A percentile compares a stretch with the other conserved stretches of the same genome.
Evolutionary conservation across 1,284 basidiomycete species (phyloP).

Genomic region (Marasmius sp.): DNA sequence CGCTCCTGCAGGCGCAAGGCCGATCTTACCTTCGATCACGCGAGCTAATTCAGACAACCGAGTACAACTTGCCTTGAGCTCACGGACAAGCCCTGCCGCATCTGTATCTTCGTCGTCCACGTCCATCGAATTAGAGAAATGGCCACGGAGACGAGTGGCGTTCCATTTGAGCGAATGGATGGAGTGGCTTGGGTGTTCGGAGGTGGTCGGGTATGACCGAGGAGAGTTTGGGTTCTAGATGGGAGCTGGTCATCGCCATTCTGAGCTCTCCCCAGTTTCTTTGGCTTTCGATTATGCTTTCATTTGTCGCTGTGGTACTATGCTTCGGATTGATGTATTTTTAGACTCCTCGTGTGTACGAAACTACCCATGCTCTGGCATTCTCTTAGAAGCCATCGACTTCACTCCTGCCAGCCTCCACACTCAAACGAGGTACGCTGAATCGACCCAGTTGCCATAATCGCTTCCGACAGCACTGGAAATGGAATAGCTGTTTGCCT

Average conservation of each 20-base stretch:
- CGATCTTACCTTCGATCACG: too few relatives aligned
- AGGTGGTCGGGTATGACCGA: conserved; percentile 18
- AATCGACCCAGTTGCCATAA: conserved; percentile 9
- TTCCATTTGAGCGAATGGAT: conserved; percentile 61
- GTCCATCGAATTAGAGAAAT: conserved; percentile 45
- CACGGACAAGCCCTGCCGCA: not conserved
- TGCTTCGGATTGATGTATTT: too few relatives aligned
- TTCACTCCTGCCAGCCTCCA: too few relatives aligned
- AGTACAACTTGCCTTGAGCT: not conserved
- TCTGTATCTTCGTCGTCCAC: not conserved
- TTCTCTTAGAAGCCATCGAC: too few relatives aligned
- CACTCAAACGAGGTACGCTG: conserved; percentile 5
- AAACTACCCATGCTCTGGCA: too few relatives aligned
- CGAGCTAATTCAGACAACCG: too few relatives aligned
- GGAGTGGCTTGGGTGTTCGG: conserved; percentile 58
- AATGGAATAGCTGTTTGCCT: conserved; percentile 9
- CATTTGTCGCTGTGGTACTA: too few relatives aligned
- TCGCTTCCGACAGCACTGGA: conserved; percentile 11
- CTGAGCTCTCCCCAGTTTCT: too few relatives aligned
- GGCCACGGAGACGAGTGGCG: conserved; percentile 51
- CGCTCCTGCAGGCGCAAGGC: not conserved
- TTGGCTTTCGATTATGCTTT: too few relatives aligned
- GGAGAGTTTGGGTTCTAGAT: conserved; percentile 6
- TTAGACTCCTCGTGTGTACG: too few relatives aligned
- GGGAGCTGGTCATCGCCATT: too few relatives aligned